Percentiles rank a stretch among this genome's conserved stretches.
Conservation (phyloP, 352 stramenopile genomes). For the Phytophthora fragariae region DNA sequence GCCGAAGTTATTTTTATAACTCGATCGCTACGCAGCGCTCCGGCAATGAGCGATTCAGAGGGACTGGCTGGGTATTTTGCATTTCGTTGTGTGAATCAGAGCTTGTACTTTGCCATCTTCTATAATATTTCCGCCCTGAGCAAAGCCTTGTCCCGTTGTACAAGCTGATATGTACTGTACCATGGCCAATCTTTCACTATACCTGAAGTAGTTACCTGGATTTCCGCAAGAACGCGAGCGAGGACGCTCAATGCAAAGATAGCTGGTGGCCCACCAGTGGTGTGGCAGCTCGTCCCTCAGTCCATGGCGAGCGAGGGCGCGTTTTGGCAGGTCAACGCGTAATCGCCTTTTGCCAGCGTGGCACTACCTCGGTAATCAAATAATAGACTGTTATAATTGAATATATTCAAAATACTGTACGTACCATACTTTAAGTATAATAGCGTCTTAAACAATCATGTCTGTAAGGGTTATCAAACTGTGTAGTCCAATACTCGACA, state of each 20-base stretch:
- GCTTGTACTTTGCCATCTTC: background rate
- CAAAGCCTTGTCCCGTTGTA: no score
- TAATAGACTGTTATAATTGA: background rate
- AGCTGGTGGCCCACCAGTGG: no score
- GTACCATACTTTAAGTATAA: background rate
- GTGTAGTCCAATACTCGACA: no score
- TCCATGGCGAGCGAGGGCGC: background rate
- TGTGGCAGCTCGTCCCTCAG: background rate
- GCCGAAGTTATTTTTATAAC: background rate
- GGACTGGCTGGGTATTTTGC: conserved; percentile 1
- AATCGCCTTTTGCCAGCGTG: background rate
- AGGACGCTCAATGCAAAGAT: background rate
- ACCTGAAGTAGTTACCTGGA: background rate
- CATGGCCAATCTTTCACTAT: background rate
- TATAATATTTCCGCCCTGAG: no score
- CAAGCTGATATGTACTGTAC: background rate
- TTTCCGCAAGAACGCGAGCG: background rate
- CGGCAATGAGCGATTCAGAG: background rate
- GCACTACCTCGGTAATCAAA: background rate
- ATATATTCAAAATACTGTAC: background rate
- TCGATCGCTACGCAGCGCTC: background rate
- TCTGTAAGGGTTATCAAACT: no score
- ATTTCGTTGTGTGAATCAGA: conserved; percentile 2
- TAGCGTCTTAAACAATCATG: no score
- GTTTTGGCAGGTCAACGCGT: background rate